Evolutionary conservation across 164 flowering plant genomes (phyloP).

Genomic region (Vitis labrusca): DNA sequence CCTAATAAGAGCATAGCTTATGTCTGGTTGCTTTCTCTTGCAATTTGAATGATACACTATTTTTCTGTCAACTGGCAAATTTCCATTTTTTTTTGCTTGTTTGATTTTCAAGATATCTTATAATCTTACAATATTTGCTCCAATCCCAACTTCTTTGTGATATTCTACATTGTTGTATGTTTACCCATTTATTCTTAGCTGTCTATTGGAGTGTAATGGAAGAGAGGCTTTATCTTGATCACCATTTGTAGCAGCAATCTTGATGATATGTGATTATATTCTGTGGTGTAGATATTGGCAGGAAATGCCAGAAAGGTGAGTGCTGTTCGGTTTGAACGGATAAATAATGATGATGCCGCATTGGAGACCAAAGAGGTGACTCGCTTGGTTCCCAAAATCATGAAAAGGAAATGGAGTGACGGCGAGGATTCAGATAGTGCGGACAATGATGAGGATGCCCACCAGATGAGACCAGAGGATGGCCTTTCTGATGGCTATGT

Average conservation of each 20-base stretch:
- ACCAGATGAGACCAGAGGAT: constrained; percentile 32
- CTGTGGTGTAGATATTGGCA: constrained; percentile 73
- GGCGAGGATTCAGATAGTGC: constrained; percentile 21
- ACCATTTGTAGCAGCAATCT: not conserved
- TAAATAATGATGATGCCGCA: constrained; percentile 40
- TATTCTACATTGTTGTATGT: not conserved
- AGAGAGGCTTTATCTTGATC: too few relatives aligned
- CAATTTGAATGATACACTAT: too few relatives aligned
- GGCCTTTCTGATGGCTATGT: constrained; percentile 31
- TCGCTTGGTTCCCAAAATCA: constrained; percentile 66
- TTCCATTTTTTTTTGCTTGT: too few relatives aligned
- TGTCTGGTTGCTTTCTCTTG: too few relatives aligned
- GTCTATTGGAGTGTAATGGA: not conserved
- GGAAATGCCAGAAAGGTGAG: constrained; percentile 97
- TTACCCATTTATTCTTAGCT: not conserved
- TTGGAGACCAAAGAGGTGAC: constrained; percentile 58
- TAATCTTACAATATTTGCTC: too few relatives aligned
- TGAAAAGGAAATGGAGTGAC: constrained; percentile 63
- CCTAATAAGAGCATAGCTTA: too few relatives aligned
- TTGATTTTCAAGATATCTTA: too few relatives aligned
- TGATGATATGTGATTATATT: not conserved
- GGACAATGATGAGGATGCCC: constrained; percentile 25
- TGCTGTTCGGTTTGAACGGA: constrained; percentile 78
- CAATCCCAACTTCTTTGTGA: too few relatives aligned
- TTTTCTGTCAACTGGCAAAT: too few relatives aligned